phyloP scores from a whole-genome alignment of 2,329 filamentous ascomycete species.

The Microcyclospora pomicola region DNA sequence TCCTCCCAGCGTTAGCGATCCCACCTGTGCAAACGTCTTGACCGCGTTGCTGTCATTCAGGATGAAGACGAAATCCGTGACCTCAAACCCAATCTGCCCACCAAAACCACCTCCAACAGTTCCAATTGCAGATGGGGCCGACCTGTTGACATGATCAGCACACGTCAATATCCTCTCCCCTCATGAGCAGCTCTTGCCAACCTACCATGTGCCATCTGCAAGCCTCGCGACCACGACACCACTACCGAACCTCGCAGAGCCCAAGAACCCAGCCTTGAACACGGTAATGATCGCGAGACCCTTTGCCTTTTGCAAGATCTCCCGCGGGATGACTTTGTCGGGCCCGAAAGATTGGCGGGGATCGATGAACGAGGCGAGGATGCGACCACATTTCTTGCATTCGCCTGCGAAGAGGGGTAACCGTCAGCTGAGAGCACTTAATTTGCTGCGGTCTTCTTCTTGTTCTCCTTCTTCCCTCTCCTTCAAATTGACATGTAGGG shows the following conservation, averaged over 20 bases:
- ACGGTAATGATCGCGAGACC: constrained; percentile 77
- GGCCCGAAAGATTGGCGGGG: constrained; percentile 86
- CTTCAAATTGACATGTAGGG: background rate
- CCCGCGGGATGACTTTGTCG: constrained; percentile 91
- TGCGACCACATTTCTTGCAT: constrained; percentile 94
- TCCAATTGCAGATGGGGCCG: constrained; percentile 66
- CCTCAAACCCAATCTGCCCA: constrained; percentile 74
- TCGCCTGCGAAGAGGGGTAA: constrained; percentile 49
- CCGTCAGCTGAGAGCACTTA: too few species aligned
- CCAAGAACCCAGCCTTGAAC: constrained; percentile 75
- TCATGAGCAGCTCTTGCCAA: background rate
- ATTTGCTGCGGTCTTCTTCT: background rate
- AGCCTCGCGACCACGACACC: constrained; percentile 71
- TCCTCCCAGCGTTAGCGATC: constrained; percentile 81
- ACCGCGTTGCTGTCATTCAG: constrained; percentile 84
- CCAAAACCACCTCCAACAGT: constrained; percentile 72
- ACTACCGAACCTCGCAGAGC: constrained; percentile 67
- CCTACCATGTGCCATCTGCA: constrained; percentile 55
- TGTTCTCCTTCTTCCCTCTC: background rate
- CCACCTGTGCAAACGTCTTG: constrained; percentile 83
- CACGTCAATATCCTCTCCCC: background rate
- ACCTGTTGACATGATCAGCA: constrained; percentile 22
- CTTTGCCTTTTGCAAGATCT: constrained; percentile 82
- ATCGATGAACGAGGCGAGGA: constrained; percentile 87
- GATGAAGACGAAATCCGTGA: constrained; percentile 96